phyloP scores from a whole-genome alignment of 352 stramenopile genomes.

The Globisporangium okanoganense region DNA sequence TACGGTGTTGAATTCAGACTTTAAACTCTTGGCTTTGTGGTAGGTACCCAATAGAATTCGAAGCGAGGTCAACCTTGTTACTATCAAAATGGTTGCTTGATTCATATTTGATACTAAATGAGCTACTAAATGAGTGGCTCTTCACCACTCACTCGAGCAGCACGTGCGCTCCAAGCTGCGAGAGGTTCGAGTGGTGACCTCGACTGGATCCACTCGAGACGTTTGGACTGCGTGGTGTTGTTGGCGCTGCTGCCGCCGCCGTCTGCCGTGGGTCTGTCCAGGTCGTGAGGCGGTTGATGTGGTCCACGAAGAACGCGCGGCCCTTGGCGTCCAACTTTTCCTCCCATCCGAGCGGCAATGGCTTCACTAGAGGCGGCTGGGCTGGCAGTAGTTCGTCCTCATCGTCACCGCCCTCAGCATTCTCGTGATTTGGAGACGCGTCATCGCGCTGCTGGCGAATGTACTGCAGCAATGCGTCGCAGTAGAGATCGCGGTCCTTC shows the following conservation, averaged over 20 bases:
- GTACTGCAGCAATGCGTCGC: slow-evolving; percentile 63
- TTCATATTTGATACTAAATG: background rate
- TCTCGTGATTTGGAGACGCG: slow-evolving; percentile 4
- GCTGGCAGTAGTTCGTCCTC: background rate
- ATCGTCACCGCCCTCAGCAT: slow-evolving; percentile 1
- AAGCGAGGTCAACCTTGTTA: background rate
- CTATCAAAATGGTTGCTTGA: background rate
- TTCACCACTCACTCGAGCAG: slow-evolving; percentile 9
- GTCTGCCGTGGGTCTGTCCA: slow-evolving; percentile 50
- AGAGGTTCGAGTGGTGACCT: slow-evolving; percentile 15
- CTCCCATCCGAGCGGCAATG: slow-evolving; percentile 67
- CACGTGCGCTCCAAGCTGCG: slow-evolving; percentile 6
- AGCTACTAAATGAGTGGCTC: background rate
- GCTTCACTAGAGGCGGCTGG: slow-evolving; percentile 1
- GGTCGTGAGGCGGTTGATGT: slow-evolving; percentile 70
- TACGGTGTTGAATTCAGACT: too few species aligned
- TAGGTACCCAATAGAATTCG: background rate
- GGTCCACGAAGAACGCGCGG: slow-evolving; percentile 68
- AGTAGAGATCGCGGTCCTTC: slow-evolving; percentile 56
- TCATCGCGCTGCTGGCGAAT: slow-evolving; percentile 70
- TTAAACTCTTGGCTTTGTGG: background rate
- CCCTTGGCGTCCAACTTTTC: slow-evolving; percentile 67
- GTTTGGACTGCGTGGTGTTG: background rate
- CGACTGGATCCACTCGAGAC: slow-evolving; percentile 8
- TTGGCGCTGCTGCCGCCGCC: background rate